Evolutionary conservation across 108 stramenopile species (phyloP), one percentile per base, ranked within the genome.

Genomic region (Conticribra guillardii): DNA sequence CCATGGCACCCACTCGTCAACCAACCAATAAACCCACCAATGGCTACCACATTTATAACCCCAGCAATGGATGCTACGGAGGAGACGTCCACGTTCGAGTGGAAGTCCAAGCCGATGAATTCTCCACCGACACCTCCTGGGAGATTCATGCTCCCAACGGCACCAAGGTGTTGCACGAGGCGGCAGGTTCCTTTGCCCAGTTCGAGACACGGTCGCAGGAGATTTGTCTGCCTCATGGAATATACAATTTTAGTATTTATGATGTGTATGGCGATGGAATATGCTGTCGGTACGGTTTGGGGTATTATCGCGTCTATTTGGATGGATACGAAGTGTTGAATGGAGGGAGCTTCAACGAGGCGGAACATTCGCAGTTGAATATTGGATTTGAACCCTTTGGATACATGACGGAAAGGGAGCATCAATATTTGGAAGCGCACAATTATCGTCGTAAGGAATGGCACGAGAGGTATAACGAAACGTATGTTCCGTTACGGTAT

Each of bases 261-360:
- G 80, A 81, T 50, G 56, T 56, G 51, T 81, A 72, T 60, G 80
- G 80, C 0, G 63, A 64, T 37, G 71, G 71, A 28, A 64, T 73
- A 11, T 73, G 71, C 55, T 73, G 71, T 33, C 54, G 71, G 17
- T 73, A 73, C 55, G 71, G 71, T 31, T 44, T 64, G 32, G 71
- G 71, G 0, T 73, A 62, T 44, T 73, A 62, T 28, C 44, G 22
- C 29, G 14, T 73, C 2, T 45, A 23, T 18, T 32, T 73, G 52
- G 48, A 73, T 26, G 62, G 54, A 18, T 21, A 46, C 4, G 54
- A 54, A 24, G 71, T 73, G 23, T 22, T 73, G 1, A 29, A 19
- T n/a, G 71, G 71, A 21, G 71, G 71, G 26, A 73, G 71, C 53
- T 73, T 64, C 52, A 73, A 73, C 32, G 32, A 2, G 17, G 57